phyloP scores from a whole-genome alignment of 805 yeast genomes.

The Brettanomyces custersianus region DNA sequence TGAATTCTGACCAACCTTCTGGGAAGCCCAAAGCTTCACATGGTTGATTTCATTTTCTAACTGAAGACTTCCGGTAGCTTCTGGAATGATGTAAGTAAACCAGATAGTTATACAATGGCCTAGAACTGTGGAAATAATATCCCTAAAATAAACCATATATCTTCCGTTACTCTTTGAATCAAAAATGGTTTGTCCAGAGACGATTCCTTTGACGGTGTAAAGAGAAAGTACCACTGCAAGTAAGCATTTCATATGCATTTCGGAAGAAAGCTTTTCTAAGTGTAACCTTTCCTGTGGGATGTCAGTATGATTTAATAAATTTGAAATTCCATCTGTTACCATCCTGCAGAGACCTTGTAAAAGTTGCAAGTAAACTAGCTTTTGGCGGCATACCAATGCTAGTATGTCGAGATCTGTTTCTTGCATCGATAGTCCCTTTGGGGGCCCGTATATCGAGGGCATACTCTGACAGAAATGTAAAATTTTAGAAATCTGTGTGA shows the following conservation, averaged over 20 bases:
- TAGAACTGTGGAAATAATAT: background rate
- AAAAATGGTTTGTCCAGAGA: background rate
- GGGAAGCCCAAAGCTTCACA: background rate
- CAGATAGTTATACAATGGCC: background rate
- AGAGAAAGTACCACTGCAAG: slow-evolving; percentile 4
- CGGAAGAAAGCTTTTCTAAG: background rate
- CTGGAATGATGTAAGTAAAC: background rate
- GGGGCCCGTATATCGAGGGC: background rate
- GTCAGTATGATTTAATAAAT: background rate
- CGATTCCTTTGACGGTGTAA: slow-evolving; percentile 5
- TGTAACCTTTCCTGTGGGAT: background rate
- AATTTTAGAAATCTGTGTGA: background rate
- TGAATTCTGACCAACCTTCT: background rate
- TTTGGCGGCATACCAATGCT: background rate
- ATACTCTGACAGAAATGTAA: background rate
- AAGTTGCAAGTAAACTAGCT: background rate
- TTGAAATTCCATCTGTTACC: background rate
- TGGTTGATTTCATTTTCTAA: background rate
- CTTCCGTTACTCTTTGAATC: background rate
- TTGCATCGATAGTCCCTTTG: background rate
- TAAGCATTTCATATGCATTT: background rate
- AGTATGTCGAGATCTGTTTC: background rate
- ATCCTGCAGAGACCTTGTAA: background rate
- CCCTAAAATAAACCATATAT: slow-evolving; percentile 1
- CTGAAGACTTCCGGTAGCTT: background rate